A percentile compares a stretch with the other conserved stretches of the same genome.
These are phyloP conservation scores for Daedalea quercina DNA, from an alignment of 768 basidiomycete species.

Conservation along the genomic window DNA sequence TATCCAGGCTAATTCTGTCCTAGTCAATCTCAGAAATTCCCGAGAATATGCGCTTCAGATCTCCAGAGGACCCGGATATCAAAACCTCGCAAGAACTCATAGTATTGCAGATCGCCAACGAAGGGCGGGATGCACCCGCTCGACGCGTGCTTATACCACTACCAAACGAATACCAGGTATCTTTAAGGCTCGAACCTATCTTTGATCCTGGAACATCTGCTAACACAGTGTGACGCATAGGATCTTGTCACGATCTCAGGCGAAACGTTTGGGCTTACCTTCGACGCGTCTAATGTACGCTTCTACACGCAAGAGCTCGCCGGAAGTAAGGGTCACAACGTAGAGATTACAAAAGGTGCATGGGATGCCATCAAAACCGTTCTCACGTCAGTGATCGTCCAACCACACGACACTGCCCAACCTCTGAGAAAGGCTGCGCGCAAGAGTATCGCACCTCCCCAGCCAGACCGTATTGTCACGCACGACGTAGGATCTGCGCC, in stretches of 20 bases:
- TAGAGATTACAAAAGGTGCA: constrained; percentile 10
- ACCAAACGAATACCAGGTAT: constrained; percentile 10
- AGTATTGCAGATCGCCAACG: constrained; percentile 4
- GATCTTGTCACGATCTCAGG: neutral
- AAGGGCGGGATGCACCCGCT: neutral
- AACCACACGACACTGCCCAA: neutral
- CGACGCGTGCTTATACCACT: constrained; percentile 9
- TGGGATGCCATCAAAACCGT: constrained; percentile 12
- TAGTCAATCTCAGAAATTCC: neutral
- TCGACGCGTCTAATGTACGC: neutral
- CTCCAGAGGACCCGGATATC: neutral
- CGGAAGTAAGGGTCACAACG: constrained; percentile 2
- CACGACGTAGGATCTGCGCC: neutral
- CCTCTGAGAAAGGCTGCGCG: neutral
- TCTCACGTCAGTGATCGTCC: constrained; percentile 4
- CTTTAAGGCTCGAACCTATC: neutral
- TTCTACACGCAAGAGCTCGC: constrained; percentile 9
- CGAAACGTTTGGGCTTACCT: neutral
- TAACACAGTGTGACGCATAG: neutral
- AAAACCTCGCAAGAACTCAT: constrained; percentile 12
- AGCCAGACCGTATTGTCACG: neutral
- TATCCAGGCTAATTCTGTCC: neutral
- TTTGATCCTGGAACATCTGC: neutral
- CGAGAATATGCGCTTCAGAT: constrained; percentile 8
- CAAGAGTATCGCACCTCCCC: neutral